Percentiles rank a stretch among this genome's conserved stretches.
Conservation (phyloP, 805 yeast genomes). For the Sungouiella thailandica region DNA sequence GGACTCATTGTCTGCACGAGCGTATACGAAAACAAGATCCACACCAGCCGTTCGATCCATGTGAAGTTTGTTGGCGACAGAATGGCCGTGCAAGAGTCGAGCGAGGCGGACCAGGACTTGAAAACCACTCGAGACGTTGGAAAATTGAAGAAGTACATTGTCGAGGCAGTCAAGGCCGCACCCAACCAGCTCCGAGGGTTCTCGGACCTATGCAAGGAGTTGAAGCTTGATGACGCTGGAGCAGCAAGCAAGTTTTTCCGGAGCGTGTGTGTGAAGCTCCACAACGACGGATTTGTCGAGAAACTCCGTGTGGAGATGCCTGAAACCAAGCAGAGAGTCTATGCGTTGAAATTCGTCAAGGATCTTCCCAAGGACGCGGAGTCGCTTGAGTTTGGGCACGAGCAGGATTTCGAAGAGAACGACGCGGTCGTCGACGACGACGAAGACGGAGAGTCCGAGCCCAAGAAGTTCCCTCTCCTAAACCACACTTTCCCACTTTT, state of each 20-base stretch:
- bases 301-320: slow-evolving; percentile 44
- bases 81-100: slow-evolving; percentile 15
- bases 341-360: slow-evolving; percentile 37
- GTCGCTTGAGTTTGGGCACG: slow-evolving; percentile 36
- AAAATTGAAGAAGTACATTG: slow-evolving; percentile 33
- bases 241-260: slow-evolving; percentile 43
- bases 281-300: slow-evolving; percentile 41
- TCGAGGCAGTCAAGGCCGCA: slow-evolving; percentile 49
- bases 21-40: slow-evolving; percentile 39
- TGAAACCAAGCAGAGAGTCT: slow-evolving; percentile 21
- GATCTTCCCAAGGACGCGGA: slow-evolving; percentile 45
- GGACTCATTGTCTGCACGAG: slow-evolving; percentile 42
- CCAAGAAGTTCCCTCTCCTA: slow-evolving; percentile 24
- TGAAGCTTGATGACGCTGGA: slow-evolving; percentile 42
- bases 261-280: slow-evolving; percentile 43
- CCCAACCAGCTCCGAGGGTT: slow-evolving; percentile 59
- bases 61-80: slow-evolving; percentile 36
- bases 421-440: slow-evolving; percentile 16
- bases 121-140: slow-evolving; percentile 25
- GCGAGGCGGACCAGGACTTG: slow-evolving; percentile 20
- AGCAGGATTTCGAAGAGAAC: slow-evolving; percentile 21
- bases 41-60: slow-evolving; percentile 51
- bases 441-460: slow-evolving; percentile 2
- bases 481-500: slow-evolving; percentile 61
- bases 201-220: slow-evolving; percentile 55